Percentiles rank a stretch among this genome's conserved stretches.
Conservation (phyloP, 257 asterid species). For the Nicotiana sylvestris region DNA sequence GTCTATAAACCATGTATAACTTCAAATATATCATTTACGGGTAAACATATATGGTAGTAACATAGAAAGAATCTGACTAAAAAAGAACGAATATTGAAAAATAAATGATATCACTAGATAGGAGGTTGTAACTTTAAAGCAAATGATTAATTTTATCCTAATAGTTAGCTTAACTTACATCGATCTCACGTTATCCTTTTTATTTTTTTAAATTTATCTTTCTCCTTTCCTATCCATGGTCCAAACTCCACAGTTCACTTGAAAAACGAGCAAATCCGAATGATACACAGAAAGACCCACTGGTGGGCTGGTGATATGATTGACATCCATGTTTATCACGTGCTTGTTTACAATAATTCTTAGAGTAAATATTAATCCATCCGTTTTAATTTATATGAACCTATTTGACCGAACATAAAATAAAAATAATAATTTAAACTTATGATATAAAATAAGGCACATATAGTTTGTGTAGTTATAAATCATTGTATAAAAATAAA, state of each 20-base stretch:
- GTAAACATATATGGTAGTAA: neutral
- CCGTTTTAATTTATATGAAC: no score
- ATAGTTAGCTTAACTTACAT: neutral
- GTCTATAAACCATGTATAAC: no score
- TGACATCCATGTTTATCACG: neutral
- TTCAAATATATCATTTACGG: no score
- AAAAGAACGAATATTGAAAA: neutral
- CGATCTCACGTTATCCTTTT: no score
- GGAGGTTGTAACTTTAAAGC: no score
- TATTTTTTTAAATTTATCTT: neutral
- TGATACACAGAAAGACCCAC: neutral
- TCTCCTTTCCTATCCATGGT: neutral
- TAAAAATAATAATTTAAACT: no score
- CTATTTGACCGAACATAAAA: accelerated
- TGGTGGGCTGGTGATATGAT: neutral
- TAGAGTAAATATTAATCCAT: neutral
- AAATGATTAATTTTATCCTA: no score
- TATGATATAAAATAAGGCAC: no score
- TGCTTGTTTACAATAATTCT: neutral
- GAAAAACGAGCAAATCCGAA: neutral
- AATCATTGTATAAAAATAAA: no score
- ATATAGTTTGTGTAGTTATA: no score
- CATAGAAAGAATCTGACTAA: no score
- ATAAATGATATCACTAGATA: no score
- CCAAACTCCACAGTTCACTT: neutral